Base-by-base conservation (phyloP, 257 asterid genomes). In the Solanum dulcamara region DNA sequence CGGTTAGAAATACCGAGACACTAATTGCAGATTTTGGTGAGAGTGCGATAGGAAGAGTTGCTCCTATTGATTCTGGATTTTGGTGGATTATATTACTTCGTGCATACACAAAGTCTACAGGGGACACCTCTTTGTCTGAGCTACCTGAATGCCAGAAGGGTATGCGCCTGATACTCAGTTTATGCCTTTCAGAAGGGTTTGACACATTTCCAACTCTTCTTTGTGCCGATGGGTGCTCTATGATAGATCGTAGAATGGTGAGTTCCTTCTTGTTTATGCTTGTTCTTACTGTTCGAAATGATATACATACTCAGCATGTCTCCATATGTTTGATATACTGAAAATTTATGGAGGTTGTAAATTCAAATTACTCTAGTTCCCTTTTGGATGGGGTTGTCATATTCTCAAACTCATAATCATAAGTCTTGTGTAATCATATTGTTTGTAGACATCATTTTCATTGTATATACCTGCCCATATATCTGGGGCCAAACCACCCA, bases 201-300 rank as follows among this genome's bases (percentile, higher is more conserved):
- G 93, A 93, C 90, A 91, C 97, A 80, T 93, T 93, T 70, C 97
- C 97, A 6, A 93, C 97, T n/a, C 97, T 93, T 87, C 97, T 93
- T 72, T 93, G 95, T 84, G 97, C 95, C 50, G 97, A 93, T 79
- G 97, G 97, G 55, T 92, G 97, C 87, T 84, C 91, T 80, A 93
- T 93, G 97, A 93, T 93, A 88, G 97, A 93, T 88, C 95, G 97
- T 40, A 90, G 97, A 88, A 93, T 93, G 97, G 97, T 92, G 87
- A 88, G 93, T 85, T 86, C 40, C 81, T 75, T 51, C 48, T 67
- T 24, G 18, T 85, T 60, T 84, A 30, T 59, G 37, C 30, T 77
- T 79, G 48, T 59, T 72, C 22, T 12, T 17, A 33, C 13, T n/a
- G 32, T 10, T 70, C 33, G 38, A n/a, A 37, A 10, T 37, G 15